phyloP scores from a whole-genome alignment of 2,329 filamentous ascomycete species.

The Coniochaeta ligniaria region DNA sequence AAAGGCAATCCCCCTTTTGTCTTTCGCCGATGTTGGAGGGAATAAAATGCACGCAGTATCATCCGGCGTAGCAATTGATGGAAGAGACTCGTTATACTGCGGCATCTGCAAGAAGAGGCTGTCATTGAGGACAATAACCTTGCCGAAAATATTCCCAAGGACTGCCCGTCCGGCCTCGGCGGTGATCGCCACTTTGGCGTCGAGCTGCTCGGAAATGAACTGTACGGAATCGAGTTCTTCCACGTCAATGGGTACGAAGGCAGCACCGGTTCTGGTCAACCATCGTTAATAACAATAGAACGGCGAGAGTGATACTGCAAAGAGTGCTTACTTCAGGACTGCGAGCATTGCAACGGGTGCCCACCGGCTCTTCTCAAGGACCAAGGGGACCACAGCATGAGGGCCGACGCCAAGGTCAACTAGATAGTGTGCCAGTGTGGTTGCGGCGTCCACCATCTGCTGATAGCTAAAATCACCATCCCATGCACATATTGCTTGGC shows the following conservation, averaged over 20 bases:
- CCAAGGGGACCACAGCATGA: constrained; percentile 55
- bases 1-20: constrained; percentile 54
- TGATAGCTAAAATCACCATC: constrained; percentile 36
- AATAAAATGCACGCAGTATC: constrained; percentile 56
- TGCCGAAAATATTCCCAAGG: constrained; percentile 30
- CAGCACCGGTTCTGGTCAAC: constrained; percentile 31
- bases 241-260: constrained; percentile 42
- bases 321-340: constrained; percentile 55
- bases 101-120: constrained; percentile 14
- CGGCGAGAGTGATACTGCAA: constrained; percentile 28
- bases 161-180: constrained; percentile 38
- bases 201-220: constrained; percentile 34
- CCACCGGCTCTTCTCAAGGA: constrained; percentile 62
- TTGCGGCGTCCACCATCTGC: constrained; percentile 28
- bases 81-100: constrained; percentile 12
- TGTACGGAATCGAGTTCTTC: constrained; percentile 33
- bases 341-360: constrained; percentile 65
- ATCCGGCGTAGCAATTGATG: constrained; percentile 24
- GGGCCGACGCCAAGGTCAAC: constrained; percentile 40
- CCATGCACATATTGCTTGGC: constrained; percentile 34
- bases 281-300: not conserved
- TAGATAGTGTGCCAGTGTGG: constrained; percentile 36
- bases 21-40: constrained; percentile 42
- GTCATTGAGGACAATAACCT: constrained; percentile 24
- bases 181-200: constrained; percentile 34